Evolutionary conservation across 1,284 basidiomycete species (phyloP).

Genomic region (Apiotrichum montevideense): DNA sequence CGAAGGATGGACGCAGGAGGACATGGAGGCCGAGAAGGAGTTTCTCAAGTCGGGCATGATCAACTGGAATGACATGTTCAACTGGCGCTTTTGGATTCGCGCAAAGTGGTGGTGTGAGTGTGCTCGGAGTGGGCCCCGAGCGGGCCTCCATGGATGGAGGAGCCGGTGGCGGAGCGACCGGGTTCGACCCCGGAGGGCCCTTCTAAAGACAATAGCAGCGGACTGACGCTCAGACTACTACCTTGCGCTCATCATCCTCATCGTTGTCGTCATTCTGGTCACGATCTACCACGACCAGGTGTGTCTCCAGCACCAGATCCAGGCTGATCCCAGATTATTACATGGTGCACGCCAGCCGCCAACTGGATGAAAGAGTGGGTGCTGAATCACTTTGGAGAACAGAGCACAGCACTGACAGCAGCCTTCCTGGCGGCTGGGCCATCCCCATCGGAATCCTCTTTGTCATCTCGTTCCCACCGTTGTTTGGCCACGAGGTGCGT

Average conservation of each 20-base stretch:
- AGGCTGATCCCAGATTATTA: conserved; percentile 55
- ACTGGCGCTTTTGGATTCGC: conserved; percentile 53
- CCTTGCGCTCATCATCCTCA: conserved; percentile 37
- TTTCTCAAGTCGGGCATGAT: conserved; percentile 46
- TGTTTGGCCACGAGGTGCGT: conserved; percentile 43
- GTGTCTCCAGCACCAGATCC: conserved; percentile 4
- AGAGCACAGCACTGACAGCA: conserved; percentile 8
- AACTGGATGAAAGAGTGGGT: conserved; percentile 57
- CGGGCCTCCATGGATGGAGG: not conserved
- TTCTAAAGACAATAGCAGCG: not conserved
- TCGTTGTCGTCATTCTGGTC: conserved; percentile 56
- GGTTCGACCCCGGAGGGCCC: too few relatives aligned
- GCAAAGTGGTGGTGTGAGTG: conserved; percentile 53
- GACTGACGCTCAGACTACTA: conserved; percentile 51
- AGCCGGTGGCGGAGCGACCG: too few relatives aligned
- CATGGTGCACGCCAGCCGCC: conserved; percentile 60
- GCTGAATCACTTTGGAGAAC: too few relatives aligned
- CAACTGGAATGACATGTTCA: conserved; percentile 50
- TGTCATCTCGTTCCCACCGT: conserved; percentile 44
- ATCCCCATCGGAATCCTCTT: conserved; percentile 67
- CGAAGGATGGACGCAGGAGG: conserved; percentile 40
- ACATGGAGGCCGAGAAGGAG: conserved; percentile 40
- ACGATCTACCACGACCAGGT: conserved; percentile 56
- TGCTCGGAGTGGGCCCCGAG: too few relatives aligned
- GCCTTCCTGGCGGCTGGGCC: conserved; percentile 59